Evolutionary conservation across 768 basidiomycete genomes (phyloP).

Genomic region (Kwoniella heveanensis): DNA sequence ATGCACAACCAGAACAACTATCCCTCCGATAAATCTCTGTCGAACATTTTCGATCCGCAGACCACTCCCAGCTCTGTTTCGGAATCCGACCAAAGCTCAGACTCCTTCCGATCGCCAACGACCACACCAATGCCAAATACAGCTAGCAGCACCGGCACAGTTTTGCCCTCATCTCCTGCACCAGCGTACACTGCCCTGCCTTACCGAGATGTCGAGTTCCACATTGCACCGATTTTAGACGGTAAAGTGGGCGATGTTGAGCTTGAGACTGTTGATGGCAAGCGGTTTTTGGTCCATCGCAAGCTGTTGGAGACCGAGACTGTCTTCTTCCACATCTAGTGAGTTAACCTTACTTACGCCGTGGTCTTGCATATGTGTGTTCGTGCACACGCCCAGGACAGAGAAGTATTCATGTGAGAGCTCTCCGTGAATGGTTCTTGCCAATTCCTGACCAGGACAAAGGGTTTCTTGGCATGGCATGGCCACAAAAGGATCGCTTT

Average conservation of each 20-base stretch:
- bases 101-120: too few species aligned
- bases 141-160: too few species aligned
- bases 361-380: too few species aligned
- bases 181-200: conserved; percentile 49
- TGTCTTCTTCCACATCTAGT: conserved; percentile 54
- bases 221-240: conserved; percentile 41
- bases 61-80: too few species aligned
- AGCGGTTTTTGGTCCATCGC: conserved; percentile 47
- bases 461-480: too few species aligned
- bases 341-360: conserved; percentile 11
- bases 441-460: neutral
- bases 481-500: too few species aligned
- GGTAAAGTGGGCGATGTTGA: conserved; percentile 45
- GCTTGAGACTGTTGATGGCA: conserved; percentile 46
- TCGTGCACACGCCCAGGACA: too few species aligned
- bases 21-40: conserved; percentile 25
- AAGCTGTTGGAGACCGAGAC: conserved; percentile 47
- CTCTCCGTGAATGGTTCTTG: too few species aligned
- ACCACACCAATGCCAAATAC: too few species aligned
- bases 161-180: conserved; percentile 42
- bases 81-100: too few species aligned
- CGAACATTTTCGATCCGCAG: neutral
- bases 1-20: conserved; percentile 17
- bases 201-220: conserved; percentile 37
- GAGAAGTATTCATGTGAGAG: neutral